Conservation (phyloP, 2,329 filamentous ascomycete genomes). For the Diaporthe velutina region DNA sequence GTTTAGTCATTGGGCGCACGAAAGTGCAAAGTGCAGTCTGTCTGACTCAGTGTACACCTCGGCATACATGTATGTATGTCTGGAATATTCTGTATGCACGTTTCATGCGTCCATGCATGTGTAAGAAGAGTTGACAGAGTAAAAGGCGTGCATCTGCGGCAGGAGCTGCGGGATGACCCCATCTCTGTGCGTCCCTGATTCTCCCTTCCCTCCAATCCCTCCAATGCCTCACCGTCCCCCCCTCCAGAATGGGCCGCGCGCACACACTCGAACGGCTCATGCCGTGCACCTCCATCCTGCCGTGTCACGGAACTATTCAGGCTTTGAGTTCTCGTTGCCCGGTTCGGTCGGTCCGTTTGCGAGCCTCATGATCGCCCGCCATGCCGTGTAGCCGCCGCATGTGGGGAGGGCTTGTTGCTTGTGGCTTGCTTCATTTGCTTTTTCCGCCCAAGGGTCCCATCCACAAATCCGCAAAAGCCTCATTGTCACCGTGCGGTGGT, state of each 20-base stretch:
- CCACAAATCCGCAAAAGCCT: background rate
- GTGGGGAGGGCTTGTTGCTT: background rate
- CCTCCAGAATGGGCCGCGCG: background rate
- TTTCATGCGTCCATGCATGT: background rate
- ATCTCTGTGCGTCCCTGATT: background rate
- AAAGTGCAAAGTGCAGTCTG: background rate
- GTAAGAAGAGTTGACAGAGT: background rate
- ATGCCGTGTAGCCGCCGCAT: slow-evolving; percentile 24
- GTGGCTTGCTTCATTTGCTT: slow-evolving; percentile 3
- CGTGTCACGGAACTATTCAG: slow-evolving; percentile 9
- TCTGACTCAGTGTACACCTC: background rate
- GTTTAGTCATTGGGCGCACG: slow-evolving; percentile 11
- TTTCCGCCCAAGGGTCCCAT: background rate
- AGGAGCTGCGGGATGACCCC: background rate
- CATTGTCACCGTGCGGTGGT: slow-evolving; percentile 4
- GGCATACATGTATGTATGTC: background rate
- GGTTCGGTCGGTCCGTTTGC: slow-evolving; percentile 30
- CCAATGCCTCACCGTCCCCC: background rate
- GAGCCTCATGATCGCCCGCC: slow-evolving; percentile 24
- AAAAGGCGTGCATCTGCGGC: slow-evolving; percentile 7
- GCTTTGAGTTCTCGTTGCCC: slow-evolving; percentile 9
- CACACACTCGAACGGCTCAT: slow-evolving; percentile 9
- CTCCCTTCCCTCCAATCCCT: background rate
- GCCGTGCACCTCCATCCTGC: slow-evolving; percentile 10
- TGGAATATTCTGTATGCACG: background rate